Conservation (phyloP, 2,329 filamentous ascomycete genomes). For the Fonsecaea erecta region DNA sequence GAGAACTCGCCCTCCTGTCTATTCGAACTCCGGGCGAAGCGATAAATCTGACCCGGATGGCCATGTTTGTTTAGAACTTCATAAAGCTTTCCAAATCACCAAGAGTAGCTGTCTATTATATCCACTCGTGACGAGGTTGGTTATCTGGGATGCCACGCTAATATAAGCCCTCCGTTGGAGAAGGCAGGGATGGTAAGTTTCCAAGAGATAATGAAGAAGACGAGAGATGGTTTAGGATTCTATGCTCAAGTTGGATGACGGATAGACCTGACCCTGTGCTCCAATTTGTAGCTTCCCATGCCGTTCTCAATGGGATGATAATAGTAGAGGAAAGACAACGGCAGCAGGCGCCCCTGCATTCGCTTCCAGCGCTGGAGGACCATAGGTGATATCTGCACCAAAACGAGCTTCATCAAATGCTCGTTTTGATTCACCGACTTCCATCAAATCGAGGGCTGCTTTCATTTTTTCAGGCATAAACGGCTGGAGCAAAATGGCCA, state of each 20-base stretch:
- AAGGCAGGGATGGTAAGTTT: background rate
- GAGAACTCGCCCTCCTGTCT: constrained; percentile 11
- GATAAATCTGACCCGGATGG: background rate
- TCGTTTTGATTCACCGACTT: constrained; percentile 68
- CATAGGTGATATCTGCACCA: constrained; percentile 73
- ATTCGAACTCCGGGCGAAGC: constrained; percentile 10
- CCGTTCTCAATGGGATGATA: constrained; percentile 23
- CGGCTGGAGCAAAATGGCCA: constrained; percentile 84
- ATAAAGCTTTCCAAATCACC: constrained; percentile 42
- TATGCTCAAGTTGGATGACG: background rate
- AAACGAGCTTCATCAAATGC: constrained; percentile 65
- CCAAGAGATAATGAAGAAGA: background rate
- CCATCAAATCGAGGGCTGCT: constrained; percentile 75
- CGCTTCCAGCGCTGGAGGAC: constrained; percentile 51
- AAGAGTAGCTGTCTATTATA: background rate
- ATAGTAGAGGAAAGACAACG: constrained; percentile 25
- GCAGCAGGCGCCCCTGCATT: constrained; percentile 39
- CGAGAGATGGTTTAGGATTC: background rate
- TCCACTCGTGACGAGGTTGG: background rate
- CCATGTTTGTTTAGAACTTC: background rate
- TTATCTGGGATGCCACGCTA: background rate
- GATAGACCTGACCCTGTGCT: background rate
- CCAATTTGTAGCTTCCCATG: background rate
- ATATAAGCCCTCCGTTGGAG: background rate
- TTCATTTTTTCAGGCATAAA: constrained; percentile 82